Evolutionary conservation across 345 rosid species (phyloP).

Genomic region (Citrus trifoliata): DNA sequence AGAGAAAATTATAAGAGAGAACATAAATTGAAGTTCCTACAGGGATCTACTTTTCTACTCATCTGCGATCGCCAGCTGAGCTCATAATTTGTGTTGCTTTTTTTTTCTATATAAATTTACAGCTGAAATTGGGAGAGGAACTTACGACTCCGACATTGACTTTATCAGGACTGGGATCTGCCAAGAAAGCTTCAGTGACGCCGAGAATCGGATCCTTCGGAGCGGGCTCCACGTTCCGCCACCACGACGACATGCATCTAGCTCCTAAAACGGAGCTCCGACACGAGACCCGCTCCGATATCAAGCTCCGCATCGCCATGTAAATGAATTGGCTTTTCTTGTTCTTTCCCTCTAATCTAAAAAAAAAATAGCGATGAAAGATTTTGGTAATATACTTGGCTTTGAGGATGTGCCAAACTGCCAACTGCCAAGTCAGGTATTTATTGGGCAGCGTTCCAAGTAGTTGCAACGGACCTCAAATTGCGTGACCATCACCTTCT

Average conservation of each 20-base stretch:
- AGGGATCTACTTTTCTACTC: background rate
- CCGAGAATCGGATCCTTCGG: slow-evolving; percentile 95
- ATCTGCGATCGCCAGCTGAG: background rate
- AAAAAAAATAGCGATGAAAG: background rate
- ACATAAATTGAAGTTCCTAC: background rate
- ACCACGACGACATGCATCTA: slow-evolving; percentile 82
- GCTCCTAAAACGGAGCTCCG: slow-evolving; percentile 34
- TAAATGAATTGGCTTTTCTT: background rate
- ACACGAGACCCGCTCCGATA: slow-evolving; percentile 22
- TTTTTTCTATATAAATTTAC: too few species aligned
- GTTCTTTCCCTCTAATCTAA: background rate
- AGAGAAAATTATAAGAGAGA: background rate
- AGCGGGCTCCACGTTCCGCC: slow-evolving; percentile 87
- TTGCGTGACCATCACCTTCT: background rate
- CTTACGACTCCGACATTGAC: slow-evolving; percentile 97
- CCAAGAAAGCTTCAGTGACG: slow-evolving; percentile 93
- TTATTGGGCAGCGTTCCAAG: background rate
- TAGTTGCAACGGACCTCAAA: slow-evolving; percentile 7
- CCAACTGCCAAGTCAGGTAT: background rate
- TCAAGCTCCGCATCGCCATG: slow-evolving; percentile 32
- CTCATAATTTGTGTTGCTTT: background rate
- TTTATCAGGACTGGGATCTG: slow-evolving; percentile 78
- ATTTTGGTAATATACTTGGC: background rate
- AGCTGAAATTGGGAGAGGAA: background rate
- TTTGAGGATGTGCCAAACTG: background rate